Percentiles rank a stretch among this genome's conserved stretches.
Conservation (phyloP, 75 land plant genomes). For the Larix kaempferi region DNA sequence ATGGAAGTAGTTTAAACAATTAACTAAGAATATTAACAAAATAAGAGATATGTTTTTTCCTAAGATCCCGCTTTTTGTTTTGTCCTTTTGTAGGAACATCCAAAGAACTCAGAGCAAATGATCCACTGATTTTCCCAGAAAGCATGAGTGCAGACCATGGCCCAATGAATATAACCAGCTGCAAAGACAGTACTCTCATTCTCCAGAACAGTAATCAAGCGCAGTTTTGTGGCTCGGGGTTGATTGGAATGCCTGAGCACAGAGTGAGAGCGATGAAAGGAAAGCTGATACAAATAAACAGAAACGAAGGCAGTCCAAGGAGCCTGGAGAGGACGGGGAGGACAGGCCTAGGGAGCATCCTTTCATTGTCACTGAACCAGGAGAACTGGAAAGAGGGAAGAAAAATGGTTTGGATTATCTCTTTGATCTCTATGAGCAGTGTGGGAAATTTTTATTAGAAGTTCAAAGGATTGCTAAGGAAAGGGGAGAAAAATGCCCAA, state of each 20-base stretch:
- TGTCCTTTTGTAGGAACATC: neutral
- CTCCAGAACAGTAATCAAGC: neutral
- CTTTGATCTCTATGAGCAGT: conserved; percentile 94
- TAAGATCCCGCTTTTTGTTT: neutral
- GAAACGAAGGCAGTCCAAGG: neutral
- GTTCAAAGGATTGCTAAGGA: conserved; percentile 86
- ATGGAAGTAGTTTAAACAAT: too few species aligned
- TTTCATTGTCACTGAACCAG: conserved; percentile 96
- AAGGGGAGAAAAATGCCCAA: conserved; percentile 89
- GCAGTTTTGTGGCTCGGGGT: neutral
- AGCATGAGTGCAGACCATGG: neutral
- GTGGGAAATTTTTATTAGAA: conserved; percentile 73
- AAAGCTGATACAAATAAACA: neutral
- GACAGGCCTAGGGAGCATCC: conserved; percentile 95
- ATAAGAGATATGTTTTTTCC: too few species aligned
- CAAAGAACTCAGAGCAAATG: neutral
- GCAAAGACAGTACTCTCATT: too few species aligned
- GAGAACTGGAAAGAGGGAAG: conserved; percentile 96
- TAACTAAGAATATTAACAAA: too few species aligned
- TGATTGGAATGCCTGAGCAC: neutral
- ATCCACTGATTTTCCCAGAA: neutral
- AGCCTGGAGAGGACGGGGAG: conserved; percentile 30
- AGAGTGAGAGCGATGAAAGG: conserved; percentile 8
- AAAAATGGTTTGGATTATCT: conserved; percentile 95
- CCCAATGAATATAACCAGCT: conserved; percentile 6